These are phyloP conservation scores for Chytriomyces hyalinus DNA, from an alignment of 192 early-diverging fungal genomes.

Conservation along the genomic window DNA sequence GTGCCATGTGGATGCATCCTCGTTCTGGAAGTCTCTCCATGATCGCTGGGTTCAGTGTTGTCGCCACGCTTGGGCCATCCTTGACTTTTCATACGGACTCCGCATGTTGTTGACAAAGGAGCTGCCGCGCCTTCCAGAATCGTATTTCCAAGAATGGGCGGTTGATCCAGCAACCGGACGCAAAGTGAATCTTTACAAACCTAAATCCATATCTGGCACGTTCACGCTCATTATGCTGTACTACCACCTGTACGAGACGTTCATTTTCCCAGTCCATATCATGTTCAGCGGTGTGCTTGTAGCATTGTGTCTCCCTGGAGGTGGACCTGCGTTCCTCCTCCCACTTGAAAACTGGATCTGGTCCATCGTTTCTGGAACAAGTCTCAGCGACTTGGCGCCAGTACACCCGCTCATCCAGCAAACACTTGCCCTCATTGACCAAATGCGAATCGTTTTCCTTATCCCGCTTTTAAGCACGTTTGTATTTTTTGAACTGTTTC, in stretches of 20 bases:
- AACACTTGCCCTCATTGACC: conserved; percentile 13
- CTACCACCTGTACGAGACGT: background rate
- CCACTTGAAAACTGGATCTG: conserved; percentile 18
- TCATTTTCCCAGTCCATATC: background rate
- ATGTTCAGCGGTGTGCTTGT: background rate
- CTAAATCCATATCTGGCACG: background rate
- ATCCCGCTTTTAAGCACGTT: conserved; percentile 30
- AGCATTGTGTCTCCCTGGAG: background rate
- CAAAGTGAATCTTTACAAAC: conserved; percentile 27
- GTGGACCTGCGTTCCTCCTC: conserved; percentile 39
- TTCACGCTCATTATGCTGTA: background rate
- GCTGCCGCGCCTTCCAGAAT: conserved; percentile 20
- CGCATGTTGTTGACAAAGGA: conserved; percentile 22
- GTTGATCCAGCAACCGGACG: conserved; percentile 4
- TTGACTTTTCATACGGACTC: conserved; percentile 62
- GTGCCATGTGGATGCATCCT: conserved; percentile 56
- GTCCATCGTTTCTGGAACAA: conserved; percentile 15
- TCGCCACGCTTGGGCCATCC: conserved; percentile 65
- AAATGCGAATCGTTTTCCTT: conserved; percentile 10
- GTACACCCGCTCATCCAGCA: conserved; percentile 36
- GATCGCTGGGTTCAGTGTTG: conserved; percentile 65
- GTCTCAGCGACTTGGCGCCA: background rate
- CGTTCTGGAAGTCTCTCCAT: conserved; percentile 45
- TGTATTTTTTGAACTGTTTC: conserved; percentile 38
- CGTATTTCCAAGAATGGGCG: background rate